These are phyloP conservation scores for Cyphellophora attinorum DNA, from an alignment of 2,329 filamentous ascomycete genomes.

Conservation along the genomic window DNA sequence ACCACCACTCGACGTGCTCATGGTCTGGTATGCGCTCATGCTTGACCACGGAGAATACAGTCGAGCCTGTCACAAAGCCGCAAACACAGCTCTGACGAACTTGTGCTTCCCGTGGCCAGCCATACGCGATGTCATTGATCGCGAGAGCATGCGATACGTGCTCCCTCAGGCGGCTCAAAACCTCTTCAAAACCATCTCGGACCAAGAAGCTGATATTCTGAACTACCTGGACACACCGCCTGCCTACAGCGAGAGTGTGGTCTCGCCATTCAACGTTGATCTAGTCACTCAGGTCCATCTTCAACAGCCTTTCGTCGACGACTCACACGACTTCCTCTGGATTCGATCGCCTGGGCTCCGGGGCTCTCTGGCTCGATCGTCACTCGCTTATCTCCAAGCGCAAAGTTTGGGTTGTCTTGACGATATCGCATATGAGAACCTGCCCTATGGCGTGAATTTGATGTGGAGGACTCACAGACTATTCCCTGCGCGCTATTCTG, in stretches of 20 bases:
- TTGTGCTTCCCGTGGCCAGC: conserved; percentile 12
- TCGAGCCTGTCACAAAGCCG: conserved; percentile 2
- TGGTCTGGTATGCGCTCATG: conserved; percentile 16
- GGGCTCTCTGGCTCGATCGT: conserved; percentile 7
- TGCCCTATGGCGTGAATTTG: conserved; percentile 5
- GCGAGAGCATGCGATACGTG: conserved; percentile 8
- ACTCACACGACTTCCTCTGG: conserved; percentile 9
- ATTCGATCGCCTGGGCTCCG: conserved; percentile 11
- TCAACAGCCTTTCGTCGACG: conserved; percentile 6
- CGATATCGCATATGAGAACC: not conserved
- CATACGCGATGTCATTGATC: conserved; percentile 9
- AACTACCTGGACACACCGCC: conserved; percentile 11
- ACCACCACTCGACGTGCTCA: conserved; percentile 14
- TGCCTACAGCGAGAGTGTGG: conserved; percentile 6
- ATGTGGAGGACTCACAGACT: conserved; percentile 12
- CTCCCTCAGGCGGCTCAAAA: conserved; percentile 8
- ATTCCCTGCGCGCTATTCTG: conserved; percentile 6
- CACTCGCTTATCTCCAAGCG: not conserved
- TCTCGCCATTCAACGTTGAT: conserved; percentile 7
- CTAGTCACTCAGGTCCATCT: conserved; percentile 6
- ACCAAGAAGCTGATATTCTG: conserved; percentile 12
- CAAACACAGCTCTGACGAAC: conserved; percentile 4
- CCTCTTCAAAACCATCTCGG: conserved; percentile 10
- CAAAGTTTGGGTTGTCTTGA: not conserved
- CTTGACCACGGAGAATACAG: conserved; percentile 6